Evolutionary conservation across 176 grass and related monocot genomes (phyloP).

Genomic region (Dendrocalamus sinicus): DNA sequence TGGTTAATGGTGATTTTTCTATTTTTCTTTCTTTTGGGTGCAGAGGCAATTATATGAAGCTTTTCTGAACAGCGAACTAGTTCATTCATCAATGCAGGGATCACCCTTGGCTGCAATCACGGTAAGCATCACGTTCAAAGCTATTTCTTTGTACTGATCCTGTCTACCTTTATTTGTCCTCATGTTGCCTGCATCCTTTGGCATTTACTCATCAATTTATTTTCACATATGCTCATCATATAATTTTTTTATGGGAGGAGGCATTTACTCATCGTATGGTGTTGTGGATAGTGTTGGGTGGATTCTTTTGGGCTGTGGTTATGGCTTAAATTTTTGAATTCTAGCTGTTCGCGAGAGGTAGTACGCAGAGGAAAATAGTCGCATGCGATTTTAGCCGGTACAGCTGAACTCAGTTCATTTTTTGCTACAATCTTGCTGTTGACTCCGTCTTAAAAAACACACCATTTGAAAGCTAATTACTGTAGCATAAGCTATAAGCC

Average conservation of each 20-base stretch:
- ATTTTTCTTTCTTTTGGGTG: constrained; percentile 35
- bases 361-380: too few species aligned
- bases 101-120: constrained; percentile 80
- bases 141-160: constrained; percentile 25
- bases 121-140: constrained; percentile 51
- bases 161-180: constrained; percentile 23
- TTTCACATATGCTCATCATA: not conserved
- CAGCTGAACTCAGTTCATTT: too few species aligned
- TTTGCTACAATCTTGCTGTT: too few species aligned
- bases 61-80: constrained; percentile 85
- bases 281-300: not conserved
- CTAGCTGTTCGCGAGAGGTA: too few species aligned
- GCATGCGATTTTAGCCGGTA: too few species aligned
- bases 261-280: not conserved
- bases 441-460: too few species aligned
- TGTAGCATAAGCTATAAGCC: too few species aligned
- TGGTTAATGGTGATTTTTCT: constrained; percentile 11
- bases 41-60: constrained; percentile 96
- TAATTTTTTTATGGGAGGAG: not conserved
- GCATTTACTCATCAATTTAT: not conserved
- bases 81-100: constrained; percentile 60
- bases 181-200: constrained; percentile 20
- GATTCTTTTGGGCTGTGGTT: not conserved
- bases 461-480: too few species aligned
- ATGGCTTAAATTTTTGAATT: not conserved